Percentiles rank a stretch among this genome's conserved stretches.
These are phyloP conservation scores for Ustilago vetiveriae DNA, from an alignment of 1,284 basidiomycete genomes.

Conservation along the genomic window DNA sequence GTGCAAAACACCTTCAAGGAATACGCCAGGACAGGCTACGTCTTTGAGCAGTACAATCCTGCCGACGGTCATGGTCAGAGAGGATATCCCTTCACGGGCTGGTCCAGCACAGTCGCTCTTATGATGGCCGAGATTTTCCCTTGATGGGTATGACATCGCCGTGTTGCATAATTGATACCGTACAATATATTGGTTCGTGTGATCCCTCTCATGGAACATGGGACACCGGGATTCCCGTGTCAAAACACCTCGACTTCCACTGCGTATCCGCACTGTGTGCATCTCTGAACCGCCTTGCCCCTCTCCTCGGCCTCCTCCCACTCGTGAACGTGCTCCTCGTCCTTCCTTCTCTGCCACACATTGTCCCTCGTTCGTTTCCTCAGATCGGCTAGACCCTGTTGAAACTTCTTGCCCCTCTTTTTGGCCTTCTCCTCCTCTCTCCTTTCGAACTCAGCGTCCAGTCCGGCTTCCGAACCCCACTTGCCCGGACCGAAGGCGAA, in stretches of 20 bases:
- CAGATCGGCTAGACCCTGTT: constrained; percentile 54
- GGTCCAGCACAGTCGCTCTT: constrained; percentile 61
- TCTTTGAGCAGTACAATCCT: constrained; percentile 95
- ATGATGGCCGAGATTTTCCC: constrained; percentile 65
- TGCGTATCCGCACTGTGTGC: constrained; percentile 50
- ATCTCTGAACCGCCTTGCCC: constrained; percentile 44
- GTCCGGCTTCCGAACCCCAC: constrained; percentile 91
- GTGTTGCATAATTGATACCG: background rate
- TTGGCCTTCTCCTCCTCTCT: constrained; percentile 84
- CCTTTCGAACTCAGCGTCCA: constrained; percentile 87
- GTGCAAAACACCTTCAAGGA: constrained; percentile 89
- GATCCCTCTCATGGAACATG: too few relatives aligned
- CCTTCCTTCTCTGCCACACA: constrained; percentile 58
- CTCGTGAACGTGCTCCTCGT: constrained; percentile 59
- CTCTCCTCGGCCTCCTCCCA: constrained; percentile 47
- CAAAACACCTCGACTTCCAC: constrained; percentile 58
- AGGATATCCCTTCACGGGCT: constrained; percentile 71
- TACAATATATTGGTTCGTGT: background rate
- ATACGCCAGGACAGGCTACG: constrained; percentile 87
- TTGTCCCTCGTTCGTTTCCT: constrained; percentile 61
- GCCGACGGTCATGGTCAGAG: constrained; percentile 81
- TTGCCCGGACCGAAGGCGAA: constrained; percentile 88
- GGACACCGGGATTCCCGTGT: background rate
- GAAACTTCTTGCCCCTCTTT: constrained; percentile 84
- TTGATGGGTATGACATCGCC: constrained; percentile 5